Conservation (phyloP, 306 rosid genomes). For the Inga laurina region DNA sequence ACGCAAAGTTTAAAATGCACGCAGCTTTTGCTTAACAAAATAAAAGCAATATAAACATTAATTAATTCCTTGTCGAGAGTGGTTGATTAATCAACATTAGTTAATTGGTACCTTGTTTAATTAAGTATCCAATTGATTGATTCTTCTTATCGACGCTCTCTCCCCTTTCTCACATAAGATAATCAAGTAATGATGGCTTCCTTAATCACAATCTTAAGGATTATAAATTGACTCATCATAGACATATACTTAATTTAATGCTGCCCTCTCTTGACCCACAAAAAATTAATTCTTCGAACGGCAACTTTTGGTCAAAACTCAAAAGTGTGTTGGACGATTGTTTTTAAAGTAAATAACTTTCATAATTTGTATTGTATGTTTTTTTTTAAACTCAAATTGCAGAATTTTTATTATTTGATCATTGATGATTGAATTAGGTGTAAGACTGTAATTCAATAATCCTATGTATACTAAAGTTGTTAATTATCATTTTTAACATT, state of each 20-base stretch:
- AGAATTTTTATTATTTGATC: background rate
- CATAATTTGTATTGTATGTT: background rate
- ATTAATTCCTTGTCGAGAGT: background rate
- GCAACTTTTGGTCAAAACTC: slow-evolving; percentile 24
- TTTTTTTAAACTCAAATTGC: background rate
- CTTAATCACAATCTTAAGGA: slow-evolving; percentile 7
- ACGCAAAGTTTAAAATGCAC: background rate
- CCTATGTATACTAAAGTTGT: background rate
- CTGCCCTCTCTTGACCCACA: background rate
- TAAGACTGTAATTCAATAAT: background rate
- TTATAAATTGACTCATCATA: slow-evolving; percentile 18
- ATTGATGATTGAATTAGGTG: too few relatives aligned
- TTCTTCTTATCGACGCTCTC: background rate
- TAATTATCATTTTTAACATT: too few relatives aligned
- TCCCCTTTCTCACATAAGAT: slow-evolving; percentile 11
- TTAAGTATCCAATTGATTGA: slow-evolving; percentile 19
- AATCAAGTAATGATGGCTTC: slow-evolving; percentile 24
- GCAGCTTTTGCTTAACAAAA: background rate
- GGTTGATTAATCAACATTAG: slow-evolving; percentile 9
- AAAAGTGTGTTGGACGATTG: slow-evolving; percentile 30
- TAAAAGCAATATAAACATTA: background rate
- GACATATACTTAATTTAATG: background rate
- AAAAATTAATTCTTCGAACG: background rate
- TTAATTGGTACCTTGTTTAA: slow-evolving; percentile 29
- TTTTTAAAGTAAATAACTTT: background rate